Percentiles rank a stretch among this genome's conserved stretches.
Evolutionary conservation across 2,329 filamentous ascomycete genomes (phyloP).

Genomic region (Xylariaceae sp.): DNA sequence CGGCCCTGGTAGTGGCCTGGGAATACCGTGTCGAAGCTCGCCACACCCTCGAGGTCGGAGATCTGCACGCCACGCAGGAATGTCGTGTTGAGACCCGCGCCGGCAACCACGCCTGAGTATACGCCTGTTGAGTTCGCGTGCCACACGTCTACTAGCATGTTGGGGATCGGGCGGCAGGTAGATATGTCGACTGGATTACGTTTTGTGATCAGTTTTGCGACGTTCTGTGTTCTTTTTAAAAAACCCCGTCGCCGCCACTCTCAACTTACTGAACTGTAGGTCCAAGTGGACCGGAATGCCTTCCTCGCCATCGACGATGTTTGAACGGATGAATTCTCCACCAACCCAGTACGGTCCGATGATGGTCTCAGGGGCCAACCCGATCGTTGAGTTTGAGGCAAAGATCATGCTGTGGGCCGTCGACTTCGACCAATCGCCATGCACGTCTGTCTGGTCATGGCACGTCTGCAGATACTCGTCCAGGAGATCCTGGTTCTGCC

Average conservation of each 20-base stretch:
- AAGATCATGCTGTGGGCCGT: constrained; percentile 20
- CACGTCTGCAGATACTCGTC: constrained; percentile 19
- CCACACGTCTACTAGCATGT: constrained; percentile 33
- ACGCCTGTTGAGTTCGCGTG: constrained; percentile 37
- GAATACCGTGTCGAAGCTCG: constrained; percentile 38
- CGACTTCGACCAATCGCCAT: constrained; percentile 15
- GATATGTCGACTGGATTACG: constrained; percentile 24
- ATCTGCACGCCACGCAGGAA: constrained; percentile 41
- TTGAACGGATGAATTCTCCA: constrained; percentile 31
- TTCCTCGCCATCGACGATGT: constrained; percentile 30
- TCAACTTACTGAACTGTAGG: constrained; percentile 26
- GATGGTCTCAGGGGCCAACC: constrained; percentile 20
- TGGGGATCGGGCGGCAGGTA: constrained; percentile 29
- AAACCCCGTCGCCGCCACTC: too few species aligned
- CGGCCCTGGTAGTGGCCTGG: constrained; percentile 42
- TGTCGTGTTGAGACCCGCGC: constrained; percentile 35
- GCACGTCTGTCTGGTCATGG: constrained; percentile 16
- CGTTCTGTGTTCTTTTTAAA: background rate
- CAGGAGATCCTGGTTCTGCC: constrained; percentile 18
- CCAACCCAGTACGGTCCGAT: constrained; percentile 26
- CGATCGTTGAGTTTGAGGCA: constrained; percentile 19
- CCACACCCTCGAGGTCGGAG: constrained; percentile 36
- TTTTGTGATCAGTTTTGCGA: background rate
- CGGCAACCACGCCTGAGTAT: constrained; percentile 33
- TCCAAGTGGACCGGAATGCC: constrained; percentile 34